Conservation (phyloP, 768 basidiomycete species). For the Podaxis sp. region DNA sequence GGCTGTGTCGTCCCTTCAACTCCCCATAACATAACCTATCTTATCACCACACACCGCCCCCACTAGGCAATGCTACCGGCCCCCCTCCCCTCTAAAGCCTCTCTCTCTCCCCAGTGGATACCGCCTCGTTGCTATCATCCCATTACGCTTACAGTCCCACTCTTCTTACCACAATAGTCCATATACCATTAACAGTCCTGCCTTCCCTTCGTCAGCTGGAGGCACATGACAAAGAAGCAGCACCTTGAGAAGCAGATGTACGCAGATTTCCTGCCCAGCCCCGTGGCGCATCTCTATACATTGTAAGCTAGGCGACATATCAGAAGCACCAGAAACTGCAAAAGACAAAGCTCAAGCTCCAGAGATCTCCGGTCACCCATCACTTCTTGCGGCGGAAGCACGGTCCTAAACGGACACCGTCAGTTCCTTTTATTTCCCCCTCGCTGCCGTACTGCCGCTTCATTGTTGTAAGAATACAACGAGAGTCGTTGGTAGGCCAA, state of each 20-base stretch:
- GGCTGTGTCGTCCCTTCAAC: not conserved
- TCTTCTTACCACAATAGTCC: not conserved
- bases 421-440: not conserved
- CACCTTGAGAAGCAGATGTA: not conserved
- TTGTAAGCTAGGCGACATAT: not conserved
- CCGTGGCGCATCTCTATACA: not conserved
- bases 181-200: not conserved
- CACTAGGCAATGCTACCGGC: not conserved
- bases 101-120: not conserved
- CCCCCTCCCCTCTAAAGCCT: not conserved
- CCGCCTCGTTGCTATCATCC: too few relatives aligned
- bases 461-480: not conserved
- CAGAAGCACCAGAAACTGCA: not conserved
- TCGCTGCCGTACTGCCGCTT: not conserved
- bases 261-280: not conserved
- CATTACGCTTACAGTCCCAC: not conserved
- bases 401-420: not conserved
- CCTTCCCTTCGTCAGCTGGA: not conserved
- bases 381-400: not conserved
- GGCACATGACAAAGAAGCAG: not conserved
- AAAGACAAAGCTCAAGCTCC: not conserved
- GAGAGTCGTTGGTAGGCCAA: slow-evolving; percentile 3
- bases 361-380: not conserved
- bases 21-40: not conserved
- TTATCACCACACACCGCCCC: not conserved